Conservation (phyloP, 2,329 filamentous ascomycete species). For the Penicillium sp. region DNA sequence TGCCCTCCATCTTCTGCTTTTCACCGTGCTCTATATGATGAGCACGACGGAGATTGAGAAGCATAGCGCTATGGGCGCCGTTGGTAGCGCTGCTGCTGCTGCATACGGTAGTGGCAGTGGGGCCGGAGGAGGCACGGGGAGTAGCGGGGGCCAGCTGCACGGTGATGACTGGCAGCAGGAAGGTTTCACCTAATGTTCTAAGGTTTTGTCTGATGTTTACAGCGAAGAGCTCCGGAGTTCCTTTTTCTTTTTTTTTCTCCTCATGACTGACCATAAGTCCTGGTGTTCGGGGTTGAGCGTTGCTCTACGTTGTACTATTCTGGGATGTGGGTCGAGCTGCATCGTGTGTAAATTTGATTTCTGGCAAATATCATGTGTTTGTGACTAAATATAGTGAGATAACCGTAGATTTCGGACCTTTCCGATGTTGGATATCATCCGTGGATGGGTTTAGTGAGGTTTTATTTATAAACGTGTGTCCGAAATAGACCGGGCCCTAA, state of each 20-base stretch:
- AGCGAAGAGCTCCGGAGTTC: slow-evolving; percentile 23
- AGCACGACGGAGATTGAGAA: slow-evolving; percentile 66
- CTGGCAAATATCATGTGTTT: slow-evolving; percentile 9
- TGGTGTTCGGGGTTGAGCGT: slow-evolving; percentile 13
- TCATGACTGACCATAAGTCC: slow-evolving; percentile 10
- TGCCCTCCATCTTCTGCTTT: slow-evolving; percentile 81
- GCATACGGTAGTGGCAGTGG: slow-evolving; percentile 33
- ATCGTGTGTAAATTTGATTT: slow-evolving; percentile 7
- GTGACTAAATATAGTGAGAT: not conserved
- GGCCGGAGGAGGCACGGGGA: slow-evolving; percentile 22
- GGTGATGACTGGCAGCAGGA: slow-evolving; percentile 65
- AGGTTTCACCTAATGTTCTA: slow-evolving; percentile 47
- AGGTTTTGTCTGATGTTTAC: slow-evolving; percentile 9
- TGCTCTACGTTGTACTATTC: not conserved
- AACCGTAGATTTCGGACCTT: not conserved
- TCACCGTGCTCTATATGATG: slow-evolving; percentile 82
- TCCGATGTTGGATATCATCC: not conserved
- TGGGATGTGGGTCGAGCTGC: slow-evolving; percentile 2
- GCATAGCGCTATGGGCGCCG: slow-evolving; percentile 58
- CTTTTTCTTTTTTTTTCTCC: slow-evolving; percentile 1
- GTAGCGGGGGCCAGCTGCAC: slow-evolving; percentile 34
- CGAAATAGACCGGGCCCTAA: not conserved
- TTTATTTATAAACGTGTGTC: not conserved
- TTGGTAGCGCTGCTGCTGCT: slow-evolving; percentile 42
- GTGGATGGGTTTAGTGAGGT: not conserved